Evolutionary conservation across 768 basidiomycete genomes (phyloP).

Genomic region (Roridomyces roridus): DNA sequence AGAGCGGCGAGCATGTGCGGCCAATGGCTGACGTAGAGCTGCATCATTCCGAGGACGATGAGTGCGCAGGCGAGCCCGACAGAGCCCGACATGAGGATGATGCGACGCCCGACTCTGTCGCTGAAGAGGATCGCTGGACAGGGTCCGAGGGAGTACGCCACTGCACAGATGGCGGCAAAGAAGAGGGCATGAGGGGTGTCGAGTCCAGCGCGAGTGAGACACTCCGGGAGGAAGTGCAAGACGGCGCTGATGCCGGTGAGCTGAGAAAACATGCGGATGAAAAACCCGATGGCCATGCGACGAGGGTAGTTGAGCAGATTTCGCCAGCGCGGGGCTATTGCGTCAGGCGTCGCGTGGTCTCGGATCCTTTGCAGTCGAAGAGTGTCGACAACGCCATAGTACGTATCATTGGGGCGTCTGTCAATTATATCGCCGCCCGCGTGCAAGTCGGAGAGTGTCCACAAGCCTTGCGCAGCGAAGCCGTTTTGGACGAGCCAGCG

Average conservation of each 20-base stretch:
- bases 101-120: slow-evolving; percentile 57
- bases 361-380: slow-evolving; percentile 43
- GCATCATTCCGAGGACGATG: slow-evolving; percentile 56
- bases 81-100: slow-evolving; percentile 55
- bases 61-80: slow-evolving; percentile 47
- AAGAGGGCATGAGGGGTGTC: slow-evolving; percentile 47
- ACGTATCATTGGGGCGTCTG: slow-evolving; percentile 49
- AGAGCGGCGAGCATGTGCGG: slow-evolving; percentile 36
- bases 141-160: slow-evolving; percentile 55
- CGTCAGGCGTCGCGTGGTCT: too few species aligned
- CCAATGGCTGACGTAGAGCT: slow-evolving; percentile 46
- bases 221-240: slow-evolving; percentile 62
- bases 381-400: slow-evolving; percentile 46
- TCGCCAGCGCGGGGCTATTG: slow-evolving; percentile 48
- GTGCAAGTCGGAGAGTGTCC: slow-evolving; percentile 61
- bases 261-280: slow-evolving; percentile 59
- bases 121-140: slow-evolving; percentile 60
- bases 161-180: slow-evolving; percentile 51
- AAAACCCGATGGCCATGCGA: slow-evolving; percentile 55
- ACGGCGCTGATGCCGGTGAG: slow-evolving; percentile 63
- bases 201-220: slow-evolving; percentile 56
- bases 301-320: slow-evolving; percentile 57
- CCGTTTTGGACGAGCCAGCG: slow-evolving; percentile 63
- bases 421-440: slow-evolving; percentile 52
- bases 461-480: slow-evolving; percentile 52